Conservation (phyloP, 1,284 basidiomycete species). For the Wolfiporia cocos region DNA sequence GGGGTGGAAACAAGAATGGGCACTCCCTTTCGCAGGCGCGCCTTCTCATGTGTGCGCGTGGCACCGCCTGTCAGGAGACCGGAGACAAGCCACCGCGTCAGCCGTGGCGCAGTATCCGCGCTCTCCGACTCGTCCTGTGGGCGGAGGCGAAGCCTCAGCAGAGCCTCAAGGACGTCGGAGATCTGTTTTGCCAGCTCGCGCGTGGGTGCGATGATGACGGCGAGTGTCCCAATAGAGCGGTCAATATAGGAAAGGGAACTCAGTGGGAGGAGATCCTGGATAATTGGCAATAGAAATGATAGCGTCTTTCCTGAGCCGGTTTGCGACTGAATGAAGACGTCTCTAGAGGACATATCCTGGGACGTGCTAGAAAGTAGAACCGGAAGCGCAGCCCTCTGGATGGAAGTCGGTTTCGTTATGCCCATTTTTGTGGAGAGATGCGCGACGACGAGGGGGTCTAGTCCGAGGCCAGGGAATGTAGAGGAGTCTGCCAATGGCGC, state of each 20-base stretch:
- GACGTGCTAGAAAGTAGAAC: slow-evolving; percentile 51
- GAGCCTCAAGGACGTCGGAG: slow-evolving; percentile 58
- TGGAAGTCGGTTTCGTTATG: slow-evolving; percentile 85
- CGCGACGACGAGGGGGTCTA: slow-evolving; percentile 76
- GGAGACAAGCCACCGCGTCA: slow-evolving; percentile 92
- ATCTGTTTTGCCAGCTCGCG: slow-evolving; percentile 96
- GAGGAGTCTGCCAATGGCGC: slow-evolving; percentile 74
- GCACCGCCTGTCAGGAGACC: slow-evolving; percentile 84
- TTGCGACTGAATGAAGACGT: slow-evolving; percentile 95
- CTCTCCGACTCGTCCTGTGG: slow-evolving; percentile 47
- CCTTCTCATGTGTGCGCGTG: slow-evolving; percentile 71
- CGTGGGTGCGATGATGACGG: slow-evolving; percentile 92
- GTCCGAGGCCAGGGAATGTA: slow-evolving; percentile 69
- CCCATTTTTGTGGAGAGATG: slow-evolving; percentile 82
- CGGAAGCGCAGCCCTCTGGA: slow-evolving; percentile 82
- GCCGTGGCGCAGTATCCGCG: slow-evolving; percentile 39
- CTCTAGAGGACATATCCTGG: slow-evolving; percentile 43
- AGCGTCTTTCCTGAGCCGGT: slow-evolving; percentile 98
- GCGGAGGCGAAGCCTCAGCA: slow-evolving; percentile 74
- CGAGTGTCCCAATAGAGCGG: slow-evolving; percentile 83
- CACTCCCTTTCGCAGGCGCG: slow-evolving; percentile 64
- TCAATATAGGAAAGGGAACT: slow-evolving; percentile 87
- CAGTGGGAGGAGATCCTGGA: slow-evolving; percentile 90
- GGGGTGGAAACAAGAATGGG: slow-evolving; percentile 71
- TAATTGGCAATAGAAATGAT: slow-evolving; percentile 90